Evolutionary conservation across 2,329 filamentous ascomycete species (phyloP).

Genomic region (Claviceps sp.): DNA sequence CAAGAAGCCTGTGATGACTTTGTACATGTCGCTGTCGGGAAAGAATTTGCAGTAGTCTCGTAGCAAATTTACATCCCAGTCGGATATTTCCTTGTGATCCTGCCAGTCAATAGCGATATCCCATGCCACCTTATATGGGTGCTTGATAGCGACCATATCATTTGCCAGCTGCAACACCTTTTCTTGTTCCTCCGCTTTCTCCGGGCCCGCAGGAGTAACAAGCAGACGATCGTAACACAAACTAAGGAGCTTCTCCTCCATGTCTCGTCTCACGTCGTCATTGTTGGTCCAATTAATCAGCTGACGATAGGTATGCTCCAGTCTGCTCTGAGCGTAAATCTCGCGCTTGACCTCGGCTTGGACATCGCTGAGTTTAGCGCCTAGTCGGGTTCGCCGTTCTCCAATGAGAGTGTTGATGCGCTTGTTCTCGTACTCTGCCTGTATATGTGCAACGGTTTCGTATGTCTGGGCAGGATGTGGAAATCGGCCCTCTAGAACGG

Average conservation of each 20-base stretch:
- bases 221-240: conserved; percentile 68
- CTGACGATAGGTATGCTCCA: conserved; percentile 70
- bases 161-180: conserved; percentile 65
- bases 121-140: conserved; percentile 84
- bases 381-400: conserved; percentile 75
- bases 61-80: conserved; percentile 67
- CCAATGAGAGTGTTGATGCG: conserved; percentile 82
- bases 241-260: conserved; percentile 80
- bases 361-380: conserved; percentile 71
- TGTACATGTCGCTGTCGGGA: conserved; percentile 67
- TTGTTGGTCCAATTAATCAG: conserved; percentile 85
- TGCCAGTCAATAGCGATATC: conserved; percentile 82
- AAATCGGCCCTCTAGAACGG: conserved; percentile 69
- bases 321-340: conserved; percentile 57
- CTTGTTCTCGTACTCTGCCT: conserved; percentile 77
- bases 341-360: conserved; percentile 80
- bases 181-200: conserved; percentile 57
- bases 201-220: conserved; percentile 46
- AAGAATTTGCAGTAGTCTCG: conserved; percentile 74
- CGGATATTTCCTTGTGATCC: conserved; percentile 58
- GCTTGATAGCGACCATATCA: conserved; percentile 93
- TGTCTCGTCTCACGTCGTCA: conserved; percentile 68
- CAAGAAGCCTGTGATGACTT: conserved; percentile 70
- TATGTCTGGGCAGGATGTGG: conserved; percentile 71
- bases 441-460: conserved; percentile 66